Evolutionary conservation across 2,329 filamentous ascomycete genomes (phyloP).

Genomic region (Leptodontidium sp.): DNA sequence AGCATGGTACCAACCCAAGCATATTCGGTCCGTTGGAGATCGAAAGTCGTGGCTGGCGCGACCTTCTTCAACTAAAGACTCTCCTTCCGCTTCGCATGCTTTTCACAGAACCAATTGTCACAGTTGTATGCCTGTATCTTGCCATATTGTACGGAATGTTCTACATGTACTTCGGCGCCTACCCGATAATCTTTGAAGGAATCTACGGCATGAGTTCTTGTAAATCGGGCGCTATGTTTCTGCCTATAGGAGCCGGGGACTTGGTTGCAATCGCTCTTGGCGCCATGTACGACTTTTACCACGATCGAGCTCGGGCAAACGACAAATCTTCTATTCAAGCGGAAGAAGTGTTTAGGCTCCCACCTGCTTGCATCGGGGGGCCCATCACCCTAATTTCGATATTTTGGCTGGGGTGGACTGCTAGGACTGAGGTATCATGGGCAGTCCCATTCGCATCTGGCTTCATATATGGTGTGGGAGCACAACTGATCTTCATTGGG

Average conservation of each 20-base stretch:
- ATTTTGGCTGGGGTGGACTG: slow-evolving; percentile 65
- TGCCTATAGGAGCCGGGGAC: slow-evolving; percentile 76
- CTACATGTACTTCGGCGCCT: slow-evolving; percentile 56
- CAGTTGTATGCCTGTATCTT: slow-evolving; percentile 85
- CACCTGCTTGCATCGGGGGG: slow-evolving; percentile 74
- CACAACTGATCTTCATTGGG: slow-evolving; percentile 49
- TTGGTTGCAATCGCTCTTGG: slow-evolving; percentile 67
- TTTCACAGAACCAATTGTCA: slow-evolving; percentile 82
- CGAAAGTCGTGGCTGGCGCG: slow-evolving; percentile 12
- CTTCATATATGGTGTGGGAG: slow-evolving; percentile 9
- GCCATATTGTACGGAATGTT: slow-evolving; percentile 75
- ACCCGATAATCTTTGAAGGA: slow-evolving; percentile 70
- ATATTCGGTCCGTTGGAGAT: background rate
- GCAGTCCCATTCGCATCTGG: slow-evolving; percentile 17
- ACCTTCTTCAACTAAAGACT: background rate
- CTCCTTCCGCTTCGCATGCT: slow-evolving; percentile 50
- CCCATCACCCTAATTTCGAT: slow-evolving; percentile 65
- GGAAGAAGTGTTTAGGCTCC: slow-evolving; percentile 74
- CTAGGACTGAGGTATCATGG: slow-evolving; percentile 5
- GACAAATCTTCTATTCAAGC: slow-evolving; percentile 64
- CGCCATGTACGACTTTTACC: slow-evolving; percentile 68
- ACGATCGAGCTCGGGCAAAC: slow-evolving; percentile 59
- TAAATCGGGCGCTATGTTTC: slow-evolving; percentile 83
- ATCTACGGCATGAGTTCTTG: slow-evolving; percentile 79
- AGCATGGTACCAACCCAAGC: background rate